A percentile compares a stretch with the other conserved stretches of the same genome.
These are phyloP conservation scores for Trichoderma erinaceum DNA, from an alignment of 495 filamentous ascomycete species.

Conservation along the genomic window DNA sequence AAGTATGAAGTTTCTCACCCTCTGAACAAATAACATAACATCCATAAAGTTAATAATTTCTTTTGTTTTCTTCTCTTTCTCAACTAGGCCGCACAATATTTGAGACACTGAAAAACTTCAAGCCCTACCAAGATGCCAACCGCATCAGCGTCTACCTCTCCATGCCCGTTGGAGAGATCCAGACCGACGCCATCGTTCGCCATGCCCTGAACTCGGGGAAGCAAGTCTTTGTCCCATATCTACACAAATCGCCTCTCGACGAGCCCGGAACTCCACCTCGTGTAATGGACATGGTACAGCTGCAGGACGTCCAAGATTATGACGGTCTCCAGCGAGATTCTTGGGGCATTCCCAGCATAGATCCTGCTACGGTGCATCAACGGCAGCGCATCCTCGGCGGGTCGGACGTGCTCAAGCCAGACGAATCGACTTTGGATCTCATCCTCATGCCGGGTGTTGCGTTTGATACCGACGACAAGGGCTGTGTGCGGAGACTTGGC, in stretches of 20 bases:
- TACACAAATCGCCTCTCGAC: constrained; percentile 52
- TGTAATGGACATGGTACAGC: constrained; percentile 89
- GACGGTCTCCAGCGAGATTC: constrained; percentile 64
- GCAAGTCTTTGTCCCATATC: constrained; percentile 84
- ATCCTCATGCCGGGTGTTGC: constrained; percentile 92
- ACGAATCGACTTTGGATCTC: constrained; percentile 57
- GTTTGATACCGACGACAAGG: constrained; percentile 59
- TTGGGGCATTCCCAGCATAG: constrained; percentile 89
- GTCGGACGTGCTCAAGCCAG: constrained; percentile 39
- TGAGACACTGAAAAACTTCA: constrained; percentile 47
- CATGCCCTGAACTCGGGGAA: constrained; percentile 75
- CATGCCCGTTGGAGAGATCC: constrained; percentile 80
- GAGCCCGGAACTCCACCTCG: constrained; percentile 45
- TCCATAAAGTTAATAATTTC: not conserved
- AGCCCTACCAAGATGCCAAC: constrained; percentile 59
- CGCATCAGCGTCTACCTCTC: constrained; percentile 84
- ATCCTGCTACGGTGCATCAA: constrained; percentile 50
- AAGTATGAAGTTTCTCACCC: constrained; percentile 44
- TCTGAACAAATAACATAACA: constrained; percentile 12
- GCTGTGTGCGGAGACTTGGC: constrained; percentile 64
- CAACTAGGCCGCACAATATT: constrained; percentile 52
- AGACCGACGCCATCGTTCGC: constrained; percentile 70
- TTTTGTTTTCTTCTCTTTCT: not conserved
- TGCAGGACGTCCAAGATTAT: constrained; percentile 68
- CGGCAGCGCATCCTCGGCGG: constrained; percentile 66